These are phyloP conservation scores for Astrothelium macrocarpum DNA, from an alignment of 495 filamentous ascomycete genomes.

Conservation along the genomic window DNA sequence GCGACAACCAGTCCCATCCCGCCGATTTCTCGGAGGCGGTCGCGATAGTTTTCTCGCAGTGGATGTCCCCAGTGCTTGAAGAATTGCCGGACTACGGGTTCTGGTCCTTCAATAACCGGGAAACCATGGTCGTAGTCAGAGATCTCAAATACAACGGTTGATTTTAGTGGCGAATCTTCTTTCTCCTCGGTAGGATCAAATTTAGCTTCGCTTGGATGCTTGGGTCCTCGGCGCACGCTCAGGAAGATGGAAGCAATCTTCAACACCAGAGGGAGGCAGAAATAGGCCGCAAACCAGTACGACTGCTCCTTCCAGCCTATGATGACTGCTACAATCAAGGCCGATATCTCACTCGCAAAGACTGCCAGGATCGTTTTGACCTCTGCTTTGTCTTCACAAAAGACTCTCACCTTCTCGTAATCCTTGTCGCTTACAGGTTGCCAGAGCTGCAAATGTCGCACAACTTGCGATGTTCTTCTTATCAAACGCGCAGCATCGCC, in stretches of 20 bases:
- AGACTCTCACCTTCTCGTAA: neutral
- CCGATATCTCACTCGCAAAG: neutral
- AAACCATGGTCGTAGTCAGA: constrained; percentile 11
- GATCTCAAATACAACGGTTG: constrained; percentile 12
- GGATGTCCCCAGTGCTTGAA: constrained; percentile 17
- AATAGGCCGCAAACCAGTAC: neutral
- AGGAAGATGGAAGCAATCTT: neutral
- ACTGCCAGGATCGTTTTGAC: neutral
- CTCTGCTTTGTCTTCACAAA: neutral
- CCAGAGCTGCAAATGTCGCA: constrained; percentile 1
- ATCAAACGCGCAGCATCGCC: neutral
- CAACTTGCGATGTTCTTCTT: neutral
- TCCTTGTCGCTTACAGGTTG: neutral
- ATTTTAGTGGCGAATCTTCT: constrained; percentile 1
- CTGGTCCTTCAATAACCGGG: constrained; percentile 14
- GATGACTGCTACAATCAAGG: neutral
- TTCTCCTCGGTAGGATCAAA: constrained; percentile 4
- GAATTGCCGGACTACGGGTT: constrained; percentile 13
- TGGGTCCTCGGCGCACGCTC: neutral
- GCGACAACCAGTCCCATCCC: constrained; percentile 13
- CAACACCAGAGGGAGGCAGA: neutral
- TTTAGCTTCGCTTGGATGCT: constrained; percentile 7
- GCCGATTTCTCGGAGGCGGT: constrained; percentile 11
- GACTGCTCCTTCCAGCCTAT: neutral
- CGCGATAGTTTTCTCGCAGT: constrained; percentile 8